Conservation (phyloP, 768 basidiomycete species). For the Tulasnella sp. region DNA sequence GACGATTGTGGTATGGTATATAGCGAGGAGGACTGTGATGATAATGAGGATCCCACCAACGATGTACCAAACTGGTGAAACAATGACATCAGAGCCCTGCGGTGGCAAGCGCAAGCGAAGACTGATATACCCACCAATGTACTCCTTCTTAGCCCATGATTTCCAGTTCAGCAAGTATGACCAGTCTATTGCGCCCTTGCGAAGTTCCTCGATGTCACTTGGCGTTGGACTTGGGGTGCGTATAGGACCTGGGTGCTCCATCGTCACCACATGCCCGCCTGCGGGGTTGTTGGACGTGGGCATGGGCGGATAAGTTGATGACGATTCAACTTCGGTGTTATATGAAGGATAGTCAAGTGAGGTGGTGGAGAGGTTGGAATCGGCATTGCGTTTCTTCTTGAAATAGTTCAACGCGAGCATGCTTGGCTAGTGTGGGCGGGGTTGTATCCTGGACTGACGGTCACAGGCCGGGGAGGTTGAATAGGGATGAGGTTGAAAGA, state of each 20-base stretch:
- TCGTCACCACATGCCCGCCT: no score
- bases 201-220: constrained; percentile 14
- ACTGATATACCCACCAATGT: constrained; percentile 18
- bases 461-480: no score
- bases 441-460: no score
- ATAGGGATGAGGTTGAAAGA: no score
- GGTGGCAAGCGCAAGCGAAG: not conserved
- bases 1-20: constrained; percentile 66
- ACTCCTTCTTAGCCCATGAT: constrained; percentile 19
- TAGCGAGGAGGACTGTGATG: constrained; percentile 42
- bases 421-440: no score
- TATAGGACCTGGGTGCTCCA: not conserved
- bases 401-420: no score
- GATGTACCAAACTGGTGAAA: constrained; percentile 27
- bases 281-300: no score
- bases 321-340: no score
- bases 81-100: not conserved
- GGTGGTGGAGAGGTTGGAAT: no score
- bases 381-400: no score
- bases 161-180: constrained; percentile 18
- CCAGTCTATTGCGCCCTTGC: constrained; percentile 18
- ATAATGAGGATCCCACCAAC: constrained; percentile 37
- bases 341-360: no score
- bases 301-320: no score
- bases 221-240: constrained; percentile 18